These are phyloP conservation scores for Albophoma yamanashiensis DNA, from an alignment of 2,329 filamentous ascomycete genomes.

Conservation along the genomic window DNA sequence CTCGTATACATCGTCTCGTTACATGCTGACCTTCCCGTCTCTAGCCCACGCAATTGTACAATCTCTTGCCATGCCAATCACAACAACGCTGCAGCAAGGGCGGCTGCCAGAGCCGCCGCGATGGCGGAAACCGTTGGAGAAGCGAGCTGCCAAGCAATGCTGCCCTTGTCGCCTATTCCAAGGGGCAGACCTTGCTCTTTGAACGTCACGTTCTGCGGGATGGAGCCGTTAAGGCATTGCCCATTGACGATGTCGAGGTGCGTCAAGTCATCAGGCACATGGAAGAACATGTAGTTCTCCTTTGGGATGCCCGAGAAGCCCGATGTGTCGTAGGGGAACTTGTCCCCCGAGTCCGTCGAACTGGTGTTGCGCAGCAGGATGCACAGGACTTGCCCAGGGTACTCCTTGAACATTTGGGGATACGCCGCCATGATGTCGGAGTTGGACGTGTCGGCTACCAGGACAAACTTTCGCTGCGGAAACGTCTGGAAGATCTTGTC, in stretches of 20 bases:
- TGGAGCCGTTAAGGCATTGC: conserved; percentile 53
- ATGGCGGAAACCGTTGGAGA: conserved; percentile 10
- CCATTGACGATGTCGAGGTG: conserved; percentile 57
- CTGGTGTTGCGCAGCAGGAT: conserved; percentile 68
- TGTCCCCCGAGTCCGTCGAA: conserved; percentile 53
- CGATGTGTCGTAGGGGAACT: conserved; percentile 65
- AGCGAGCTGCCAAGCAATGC: conserved; percentile 14
- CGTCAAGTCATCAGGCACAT: conserved; percentile 56
- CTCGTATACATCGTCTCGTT: not conserved
- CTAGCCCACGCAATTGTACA: not conserved
- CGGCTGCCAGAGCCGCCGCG: conserved; percentile 8
- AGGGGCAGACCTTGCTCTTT: conserved; percentile 49
- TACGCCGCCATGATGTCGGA: conserved; percentile 63
- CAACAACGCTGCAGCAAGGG: conserved; percentile 11
- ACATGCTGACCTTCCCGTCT: not conserved
- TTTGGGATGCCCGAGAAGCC: conserved; percentile 59
- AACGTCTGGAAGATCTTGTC: conserved; percentile 66
- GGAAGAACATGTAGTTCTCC: conserved; percentile 70
- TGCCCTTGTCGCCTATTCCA: conserved; percentile 24
- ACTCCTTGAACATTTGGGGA: conserved; percentile 50
- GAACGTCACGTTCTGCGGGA: conserved; percentile 64
- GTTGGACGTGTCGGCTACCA: conserved; percentile 69
- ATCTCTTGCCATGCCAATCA: conserved; percentile 1
- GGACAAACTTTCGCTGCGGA: conserved; percentile 62
- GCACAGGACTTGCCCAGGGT: conserved; percentile 63